Evolutionary conservation across 148 eudicot genomes (phyloP), one percentile per base, ranked within the genome.

Genomic region (Pharnaceum exiguum): DNA sequence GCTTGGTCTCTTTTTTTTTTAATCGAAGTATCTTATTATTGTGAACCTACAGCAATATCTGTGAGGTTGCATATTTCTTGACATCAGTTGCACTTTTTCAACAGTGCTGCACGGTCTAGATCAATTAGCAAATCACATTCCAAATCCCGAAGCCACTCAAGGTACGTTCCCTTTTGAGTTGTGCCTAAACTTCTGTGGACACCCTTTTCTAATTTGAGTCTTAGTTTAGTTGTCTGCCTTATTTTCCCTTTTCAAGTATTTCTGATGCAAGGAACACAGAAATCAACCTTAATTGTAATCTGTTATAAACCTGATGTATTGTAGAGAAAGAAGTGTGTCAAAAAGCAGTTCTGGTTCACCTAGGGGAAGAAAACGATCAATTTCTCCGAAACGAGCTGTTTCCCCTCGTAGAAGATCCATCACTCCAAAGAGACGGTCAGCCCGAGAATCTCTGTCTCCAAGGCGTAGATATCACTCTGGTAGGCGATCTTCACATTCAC

Each of bases 261-360:
- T 18, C 39, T 17, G 21, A 3, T 37, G 31, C 38, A 47, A 23
- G 9, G 43, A 29, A 48, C 27, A 32, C 16, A 18, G 26, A 8
- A 15, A 31, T 55, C 0, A 9, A 38, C 5, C 21, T 15, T 12
- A 21, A 28, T 5, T 16, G 30, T 25, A 9, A 37, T 31, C 38
- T 27, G 25, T 27, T 43, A 5, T 22, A 2, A 25, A 18, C 15
- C 43, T 59, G 31, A 49, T 47, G 7, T 44, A 5, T 68, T 51
- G 27, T 65, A 86, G 95, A 44, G 84, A 66, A 55, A 78, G 85
- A 43, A 78, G 65, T 59, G 68, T 75, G 57, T 81, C 96, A 50
- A 76, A 83, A 65, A 85, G 83, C 52, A 46, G 67, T 25, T 87
- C 96, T 42, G 72, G 59, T 52, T 79, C 96, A 55, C 90, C 88